These are phyloP conservation scores for Metschnikowia amazonensis DNA, from an alignment of 805 yeast species.

Conservation along the genomic window DNA sequence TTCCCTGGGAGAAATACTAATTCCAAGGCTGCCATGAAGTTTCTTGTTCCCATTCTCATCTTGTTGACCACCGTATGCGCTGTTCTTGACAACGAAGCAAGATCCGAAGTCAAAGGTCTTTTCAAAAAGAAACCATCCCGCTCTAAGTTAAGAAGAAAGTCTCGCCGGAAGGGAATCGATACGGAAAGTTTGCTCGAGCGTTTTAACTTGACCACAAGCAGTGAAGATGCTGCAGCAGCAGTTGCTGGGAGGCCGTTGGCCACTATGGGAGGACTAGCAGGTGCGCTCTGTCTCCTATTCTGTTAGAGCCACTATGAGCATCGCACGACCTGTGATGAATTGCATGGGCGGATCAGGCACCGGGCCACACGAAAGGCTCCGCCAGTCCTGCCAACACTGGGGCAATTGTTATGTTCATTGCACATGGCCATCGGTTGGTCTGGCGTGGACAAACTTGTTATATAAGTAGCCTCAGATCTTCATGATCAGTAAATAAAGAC, in stretches of 20 bases:
- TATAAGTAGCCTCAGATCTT: too few relatives aligned
- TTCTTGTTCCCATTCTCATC: not conserved
- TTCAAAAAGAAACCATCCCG: not conserved
- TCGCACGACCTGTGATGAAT: too few relatives aligned
- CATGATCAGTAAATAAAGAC: too few relatives aligned
- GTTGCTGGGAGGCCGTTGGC: not conserved
- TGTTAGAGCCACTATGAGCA: too few relatives aligned
- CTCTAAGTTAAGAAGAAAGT: not conserved
- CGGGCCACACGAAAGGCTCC: too few relatives aligned
- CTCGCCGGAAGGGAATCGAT: not conserved
- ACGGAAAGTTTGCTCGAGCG: not conserved
- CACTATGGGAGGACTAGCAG: not conserved
- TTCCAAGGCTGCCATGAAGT: not conserved
- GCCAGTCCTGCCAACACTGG: too few relatives aligned
- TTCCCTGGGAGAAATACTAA: too few relatives aligned
- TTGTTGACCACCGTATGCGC: not conserved
- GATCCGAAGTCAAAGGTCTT: not conserved
- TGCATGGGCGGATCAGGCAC: too few relatives aligned
- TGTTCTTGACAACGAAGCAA: not conserved
- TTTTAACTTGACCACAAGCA: not conserved
- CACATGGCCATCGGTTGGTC: too few relatives aligned
- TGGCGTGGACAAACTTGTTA: too few relatives aligned
- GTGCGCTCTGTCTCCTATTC: not conserved
- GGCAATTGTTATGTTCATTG: too few relatives aligned
- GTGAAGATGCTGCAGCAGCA: not conserved